Evolutionary conservation across 768 basidiomycete genomes (phyloP), one percentile per base, ranked within the genome.

Genomic region (Candolleomyces efflorescens): DNA sequence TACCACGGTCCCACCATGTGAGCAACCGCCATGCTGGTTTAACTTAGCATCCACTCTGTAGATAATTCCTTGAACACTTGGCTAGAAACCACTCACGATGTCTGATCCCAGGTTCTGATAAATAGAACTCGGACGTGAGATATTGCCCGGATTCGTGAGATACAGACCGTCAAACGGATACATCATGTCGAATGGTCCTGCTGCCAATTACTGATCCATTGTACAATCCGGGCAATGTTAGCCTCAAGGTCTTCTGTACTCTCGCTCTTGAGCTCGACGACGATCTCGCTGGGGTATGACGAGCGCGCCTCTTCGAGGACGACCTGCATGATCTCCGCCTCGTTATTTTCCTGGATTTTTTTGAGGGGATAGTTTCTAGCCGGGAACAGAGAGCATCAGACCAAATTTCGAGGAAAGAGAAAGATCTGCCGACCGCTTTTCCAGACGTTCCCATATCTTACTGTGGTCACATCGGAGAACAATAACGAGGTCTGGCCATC

Each of bases 291-390:
- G 0, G 87, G 81, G 70, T 98, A 99, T 0, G 93, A 91, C 39
- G 85, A 84, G 45, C 85, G 79, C 3, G 96, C 95, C 70, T 99
- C 97, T 32, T 92, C 88, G 11, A 90, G 75, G 38, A 97, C 86
- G 52, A 94, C 85, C 66, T 91, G 80, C 94, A 98, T 97, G 67
- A 99, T 98, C 75, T 99, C 97, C 12, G 95, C 94, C 66, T 95
- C 90, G 71, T 98, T 95, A 71, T 99, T 99, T 73, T 99, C 97
- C 69, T 95, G 90, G 4, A 99, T 92, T 73, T 99, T 99, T 69
- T 92, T 92, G 50, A 94, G 71, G 0, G 90, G 75, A 68, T 98
- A 98, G 9, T 83, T 82, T 60, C 95, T 98, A 70, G 26, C 56
- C 9, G 44, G 32, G 32, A 55, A 48, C n/a, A 54, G 53, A 48